Conservation (phyloP, 1,139 yeast genomes). For the Suhomyces maxii region DNA sequence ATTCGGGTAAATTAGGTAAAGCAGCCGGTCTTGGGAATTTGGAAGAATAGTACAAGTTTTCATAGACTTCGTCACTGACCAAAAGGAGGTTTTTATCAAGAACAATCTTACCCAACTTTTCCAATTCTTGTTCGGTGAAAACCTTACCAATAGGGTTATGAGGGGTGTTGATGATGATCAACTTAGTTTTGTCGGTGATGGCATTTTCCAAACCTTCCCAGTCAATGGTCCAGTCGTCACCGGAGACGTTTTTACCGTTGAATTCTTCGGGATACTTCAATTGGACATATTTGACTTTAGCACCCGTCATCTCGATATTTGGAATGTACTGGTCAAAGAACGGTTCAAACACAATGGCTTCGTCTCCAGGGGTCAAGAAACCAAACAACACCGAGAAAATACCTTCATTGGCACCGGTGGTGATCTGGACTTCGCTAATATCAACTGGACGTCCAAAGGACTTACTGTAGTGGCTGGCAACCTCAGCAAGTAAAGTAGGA, state of each 20-base stretch:
- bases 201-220: slow-evolving; percentile 72
- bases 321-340: slow-evolving; percentile 96
- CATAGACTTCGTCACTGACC: slow-evolving; percentile 93
- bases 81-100: slow-evolving; percentile 79
- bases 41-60: slow-evolving; percentile 70
- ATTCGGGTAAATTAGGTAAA: slow-evolving; percentile 64
- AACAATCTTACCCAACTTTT: slow-evolving; percentile 74
- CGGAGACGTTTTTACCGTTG: slow-evolving; percentile 61
- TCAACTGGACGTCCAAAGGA: slow-evolving; percentile 61
- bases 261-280: slow-evolving; percentile 82
- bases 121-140: slow-evolving; percentile 71
- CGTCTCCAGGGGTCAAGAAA: slow-evolving; percentile 83
- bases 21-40: slow-evolving; percentile 83
- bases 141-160: slow-evolving; percentile 96
- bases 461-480: slow-evolving; percentile 70
- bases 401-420: slow-evolving; percentile 98
- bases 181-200: slow-evolving; percentile 72
- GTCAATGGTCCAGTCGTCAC: slow-evolving; percentile 85
- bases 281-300: slow-evolving; percentile 81
- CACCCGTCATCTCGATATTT: slow-evolving; percentile 91
- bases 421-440: slow-evolving; percentile 69
- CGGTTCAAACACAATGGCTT: slow-evolving; percentile 96
- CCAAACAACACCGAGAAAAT: slow-evolving; percentile 84
- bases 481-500: slow-evolving; percentile 66
- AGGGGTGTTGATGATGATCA: slow-evolving; percentile 87